Evolutionary conservation across 2,329 filamentous ascomycete species (phyloP).

Genomic region (Colletotrichum sp.): DNA sequence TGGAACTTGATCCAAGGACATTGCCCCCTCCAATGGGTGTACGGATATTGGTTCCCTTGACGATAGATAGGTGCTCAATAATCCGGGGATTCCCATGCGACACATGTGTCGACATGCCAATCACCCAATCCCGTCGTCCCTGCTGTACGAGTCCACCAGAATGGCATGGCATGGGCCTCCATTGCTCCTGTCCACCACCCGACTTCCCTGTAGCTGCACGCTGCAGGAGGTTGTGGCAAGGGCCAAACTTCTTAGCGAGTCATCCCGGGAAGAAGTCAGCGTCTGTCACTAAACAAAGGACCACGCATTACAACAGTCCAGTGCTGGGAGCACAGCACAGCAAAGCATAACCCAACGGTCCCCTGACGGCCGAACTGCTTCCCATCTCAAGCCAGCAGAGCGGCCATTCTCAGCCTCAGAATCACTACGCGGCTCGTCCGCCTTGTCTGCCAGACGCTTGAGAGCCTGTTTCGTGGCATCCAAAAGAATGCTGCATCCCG

Average conservation of each 20-base stretch:
- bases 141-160: background rate
- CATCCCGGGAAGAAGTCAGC: background rate
- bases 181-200: background rate
- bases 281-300: background rate
- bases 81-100: constrained; percentile 5
- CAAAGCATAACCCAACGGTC: background rate
- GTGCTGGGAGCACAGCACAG: background rate
- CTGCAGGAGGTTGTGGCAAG: constrained; percentile 3
- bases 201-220: background rate
- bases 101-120: background rate
- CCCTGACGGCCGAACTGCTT: background rate
- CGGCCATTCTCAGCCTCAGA: constrained; percentile 4
- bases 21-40: background rate
- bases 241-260: background rate
- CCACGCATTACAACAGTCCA: background rate
- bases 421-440: background rate
- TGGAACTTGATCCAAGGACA: background rate
- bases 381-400: background rate
- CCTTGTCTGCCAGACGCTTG: background rate
- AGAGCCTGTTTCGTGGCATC: background rate
- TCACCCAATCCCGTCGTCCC: background rate
- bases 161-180: background rate
- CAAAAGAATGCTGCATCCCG: background rate
- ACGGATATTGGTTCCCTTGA: background rate
- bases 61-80: background rate